Evolutionary conservation across 2,329 filamentous ascomycete species (phyloP).

Genomic region (Amesomyces nigricolor): DNA sequence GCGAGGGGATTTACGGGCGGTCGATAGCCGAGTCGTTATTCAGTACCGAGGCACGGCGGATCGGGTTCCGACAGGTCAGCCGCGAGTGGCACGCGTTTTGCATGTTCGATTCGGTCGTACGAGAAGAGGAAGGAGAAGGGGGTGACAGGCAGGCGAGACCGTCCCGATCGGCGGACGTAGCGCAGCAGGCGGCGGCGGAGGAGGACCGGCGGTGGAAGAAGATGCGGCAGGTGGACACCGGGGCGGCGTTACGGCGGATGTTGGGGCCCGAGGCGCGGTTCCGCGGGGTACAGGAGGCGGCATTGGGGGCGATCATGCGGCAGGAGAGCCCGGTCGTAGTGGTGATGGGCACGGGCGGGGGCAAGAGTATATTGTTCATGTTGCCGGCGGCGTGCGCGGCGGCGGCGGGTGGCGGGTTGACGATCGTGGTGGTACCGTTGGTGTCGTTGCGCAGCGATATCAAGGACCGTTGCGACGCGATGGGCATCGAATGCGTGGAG

Average conservation of each 20-base stretch:
- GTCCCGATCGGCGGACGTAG: neutral
- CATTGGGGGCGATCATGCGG: constrained; percentile 11
- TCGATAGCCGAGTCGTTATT: constrained; percentile 4
- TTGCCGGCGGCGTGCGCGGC: constrained; percentile 8
- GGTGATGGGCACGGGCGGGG: constrained; percentile 14
- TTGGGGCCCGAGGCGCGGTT: constrained; percentile 10
- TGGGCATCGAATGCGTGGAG: neutral
- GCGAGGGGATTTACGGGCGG: constrained; percentile 16
- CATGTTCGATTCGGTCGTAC: constrained; percentile 5
- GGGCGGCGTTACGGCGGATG: constrained; percentile 10
- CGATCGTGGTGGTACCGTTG: constrained; percentile 6
- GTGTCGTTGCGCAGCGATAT: neutral
- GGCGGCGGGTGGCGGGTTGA: neutral
- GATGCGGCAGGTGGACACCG: neutral
- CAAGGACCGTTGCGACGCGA: neutral
- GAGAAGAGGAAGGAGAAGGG: neutral
- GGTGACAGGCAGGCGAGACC: neutral
- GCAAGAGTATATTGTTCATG: constrained; percentile 23
- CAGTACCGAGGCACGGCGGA: constrained; percentile 4
- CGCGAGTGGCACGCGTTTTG: constrained; percentile 18
- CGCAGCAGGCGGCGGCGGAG: neutral
- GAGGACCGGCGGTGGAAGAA: neutral
- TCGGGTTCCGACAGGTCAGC: constrained; percentile 17
- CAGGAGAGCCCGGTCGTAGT: constrained; percentile 13
- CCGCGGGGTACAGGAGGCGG: constrained; percentile 9